Base-by-base conservation (phyloP, 495 filamentous ascomycete species). In the Clavariopsis aquatica region DNA sequence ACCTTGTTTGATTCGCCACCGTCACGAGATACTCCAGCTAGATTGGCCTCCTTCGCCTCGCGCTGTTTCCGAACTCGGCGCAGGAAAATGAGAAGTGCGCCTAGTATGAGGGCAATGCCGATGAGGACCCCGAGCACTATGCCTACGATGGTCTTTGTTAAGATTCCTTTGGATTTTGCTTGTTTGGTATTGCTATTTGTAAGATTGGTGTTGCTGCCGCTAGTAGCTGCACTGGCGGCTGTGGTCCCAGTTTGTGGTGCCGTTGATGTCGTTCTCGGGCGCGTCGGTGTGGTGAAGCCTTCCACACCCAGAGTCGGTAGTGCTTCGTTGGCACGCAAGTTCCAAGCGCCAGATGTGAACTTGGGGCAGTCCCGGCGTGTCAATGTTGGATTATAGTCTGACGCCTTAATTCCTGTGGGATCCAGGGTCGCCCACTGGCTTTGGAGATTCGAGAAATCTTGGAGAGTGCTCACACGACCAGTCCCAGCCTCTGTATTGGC, bases 371-470 rank as follows among this genome's bases (percentile, higher is more conserved):
- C 23, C 9, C 49, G 46, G 2, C 20, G 49, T 15, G 57, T 55
- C 43, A 61, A 31, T 20, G 28, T 36, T 1, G 64, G 64, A 29
- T 55, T 57, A 24, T 66, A 66, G 1, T 28, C 38, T 7, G 28
- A 43, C 1, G 29, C 38, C 49, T 61, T 51, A 49, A 66, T 41
- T 36, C 64, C 64, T 17, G 57, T 34, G 12, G 58, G 64, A 9
- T 12, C 54, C 15, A 66, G 23, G 0, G 64, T 66, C 1, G 57
- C 58, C 58, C 57, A 66, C 23, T 61, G 36, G 2, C 13, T 27
- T 15, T 51, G 49, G 2, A 66, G 24, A 12, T 34, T 20, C 22
- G 58, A 61, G 28, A 55, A 66, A 45, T 65, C 62, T 4, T 26
- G 29, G 34, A 53, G 28, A 12, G 24, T 15, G 8, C 15, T 43